Conservation (phyloP, 2,329 filamentous ascomycete genomes). For the Trichoderma hamatum region DNA sequence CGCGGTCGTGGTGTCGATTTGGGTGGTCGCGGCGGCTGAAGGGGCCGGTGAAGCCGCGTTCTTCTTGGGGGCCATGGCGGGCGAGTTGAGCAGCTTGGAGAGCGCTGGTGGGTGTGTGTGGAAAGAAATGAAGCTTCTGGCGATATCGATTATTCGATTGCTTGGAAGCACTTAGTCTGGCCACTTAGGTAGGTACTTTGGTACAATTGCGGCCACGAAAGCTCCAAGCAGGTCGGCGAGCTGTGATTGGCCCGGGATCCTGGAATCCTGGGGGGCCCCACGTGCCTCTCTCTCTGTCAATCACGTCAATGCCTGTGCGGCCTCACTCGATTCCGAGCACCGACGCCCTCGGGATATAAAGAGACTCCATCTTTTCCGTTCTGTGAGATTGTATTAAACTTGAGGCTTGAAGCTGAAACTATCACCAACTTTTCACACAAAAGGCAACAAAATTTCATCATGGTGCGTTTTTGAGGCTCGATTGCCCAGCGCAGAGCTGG, state of each 20-base stretch:
- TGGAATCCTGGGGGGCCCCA: conserved; percentile 28
- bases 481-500: neutral
- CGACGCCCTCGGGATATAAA: conserved; percentile 25
- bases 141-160: conserved; percentile 11
- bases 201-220: conserved; percentile 42
- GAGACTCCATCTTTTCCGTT: conserved; percentile 1
- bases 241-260: conserved; percentile 39
- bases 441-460: neutral
- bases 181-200: neutral
- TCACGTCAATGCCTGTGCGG: conserved; percentile 28
- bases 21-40: conserved; percentile 40
- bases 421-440: neutral
- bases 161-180: neutral
- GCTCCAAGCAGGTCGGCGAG: conserved; percentile 36
- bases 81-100: neutral
- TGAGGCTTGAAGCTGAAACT: neutral
- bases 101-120: conserved; percentile 14
- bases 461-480: conserved; percentile 8
- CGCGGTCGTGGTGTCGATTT: conserved; percentile 37
- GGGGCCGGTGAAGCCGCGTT: conserved; percentile 40
- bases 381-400: neutral
- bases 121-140: neutral
- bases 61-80: conserved; percentile 57
- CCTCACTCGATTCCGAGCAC: conserved; percentile 27
- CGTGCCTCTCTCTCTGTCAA: conserved; percentile 20